Conservation (phyloP, 164 flowering plant species). For the Macadamia tetraphylla region DNA sequence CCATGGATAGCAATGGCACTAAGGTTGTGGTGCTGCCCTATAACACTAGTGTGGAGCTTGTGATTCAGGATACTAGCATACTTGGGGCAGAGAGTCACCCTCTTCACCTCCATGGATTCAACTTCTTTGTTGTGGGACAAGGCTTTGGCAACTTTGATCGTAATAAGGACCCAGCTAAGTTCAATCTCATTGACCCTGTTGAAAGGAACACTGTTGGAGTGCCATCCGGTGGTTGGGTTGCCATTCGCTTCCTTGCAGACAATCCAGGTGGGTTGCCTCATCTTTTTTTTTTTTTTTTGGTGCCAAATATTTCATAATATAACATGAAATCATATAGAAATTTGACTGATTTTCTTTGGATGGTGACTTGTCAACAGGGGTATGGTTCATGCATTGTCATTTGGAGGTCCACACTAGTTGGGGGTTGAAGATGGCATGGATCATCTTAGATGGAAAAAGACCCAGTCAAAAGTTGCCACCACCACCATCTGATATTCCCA, state of each 20-base stretch:
- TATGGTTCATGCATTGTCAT: slow-evolving; percentile 59
- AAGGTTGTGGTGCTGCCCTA: slow-evolving; percentile 29
- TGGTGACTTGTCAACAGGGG: slow-evolving; percentile 20
- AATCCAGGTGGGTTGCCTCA: slow-evolving; percentile 24
- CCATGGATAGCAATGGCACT: slow-evolving; percentile 44
- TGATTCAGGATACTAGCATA: slow-evolving; percentile 45
- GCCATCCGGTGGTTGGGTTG: slow-evolving; percentile 57
- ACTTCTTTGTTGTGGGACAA: slow-evolving; percentile 48
- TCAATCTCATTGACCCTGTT: slow-evolving; percentile 44
- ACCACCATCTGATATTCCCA: slow-evolving; percentile 51
- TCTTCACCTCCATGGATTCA: slow-evolving; percentile 57
- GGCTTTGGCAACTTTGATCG: slow-evolving; percentile 46
- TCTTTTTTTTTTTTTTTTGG: too few species aligned
- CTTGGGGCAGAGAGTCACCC: slow-evolving; percentile 54
- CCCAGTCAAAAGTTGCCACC: slow-evolving; percentile 30
- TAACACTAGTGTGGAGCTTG: slow-evolving; percentile 38
- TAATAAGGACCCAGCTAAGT: slow-evolving; percentile 23
- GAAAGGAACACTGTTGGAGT: slow-evolving; percentile 52
- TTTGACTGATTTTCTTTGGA: too few species aligned
- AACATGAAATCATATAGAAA: too few species aligned
- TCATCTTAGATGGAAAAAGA: slow-evolving; percentile 30
- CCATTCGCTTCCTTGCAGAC: slow-evolving; percentile 38
- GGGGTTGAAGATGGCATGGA: slow-evolving; percentile 47
- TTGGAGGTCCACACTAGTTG: slow-evolving; percentile 49
- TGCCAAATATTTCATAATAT: too few species aligned